phyloP scores from a whole-genome alignment of 345 rosid genomes.

The Bruguiera parviflora region DNA sequence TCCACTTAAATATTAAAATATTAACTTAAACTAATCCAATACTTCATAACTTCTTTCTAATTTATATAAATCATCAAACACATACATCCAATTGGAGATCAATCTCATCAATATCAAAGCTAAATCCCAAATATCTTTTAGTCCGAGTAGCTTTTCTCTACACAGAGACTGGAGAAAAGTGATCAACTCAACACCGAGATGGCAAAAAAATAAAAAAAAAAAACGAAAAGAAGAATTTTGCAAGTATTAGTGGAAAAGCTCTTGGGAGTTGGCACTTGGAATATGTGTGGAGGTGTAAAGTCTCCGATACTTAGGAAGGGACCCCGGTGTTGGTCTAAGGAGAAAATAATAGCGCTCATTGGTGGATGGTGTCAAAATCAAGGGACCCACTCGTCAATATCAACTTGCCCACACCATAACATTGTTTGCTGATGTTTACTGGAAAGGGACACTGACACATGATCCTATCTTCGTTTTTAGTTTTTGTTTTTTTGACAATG shows the following conservation, averaged over 20 bases:
- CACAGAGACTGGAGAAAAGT: not conserved
- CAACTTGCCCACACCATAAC: constrained; percentile 15
- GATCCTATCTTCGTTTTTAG: not conserved
- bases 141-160: not conserved
- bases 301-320: not conserved
- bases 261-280: not conserved
- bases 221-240: not conserved
- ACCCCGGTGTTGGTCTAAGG: constrained; percentile 14
- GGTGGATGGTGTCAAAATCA: constrained; percentile 34
- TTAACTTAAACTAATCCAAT: no score
- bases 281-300: constrained; percentile 12
- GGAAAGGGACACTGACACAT: constrained; percentile 5
- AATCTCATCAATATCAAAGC: not conserved
- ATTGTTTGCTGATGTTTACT: constrained; percentile 12
- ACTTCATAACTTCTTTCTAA: no score
- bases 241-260: constrained; percentile 24
- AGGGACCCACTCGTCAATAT: constrained; percentile 21
- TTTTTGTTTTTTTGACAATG: not conserved
- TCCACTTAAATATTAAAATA: no score
- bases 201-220: not conserved
- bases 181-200: constrained; percentile 11
- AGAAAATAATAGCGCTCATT: constrained; percentile 16
- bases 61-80: no score
- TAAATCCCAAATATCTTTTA: not conserved
- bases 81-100: no score